These are phyloP conservation scores for Picea sitchensis DNA, from an alignment of 75 land plant species.

Conservation along the genomic window DNA sequence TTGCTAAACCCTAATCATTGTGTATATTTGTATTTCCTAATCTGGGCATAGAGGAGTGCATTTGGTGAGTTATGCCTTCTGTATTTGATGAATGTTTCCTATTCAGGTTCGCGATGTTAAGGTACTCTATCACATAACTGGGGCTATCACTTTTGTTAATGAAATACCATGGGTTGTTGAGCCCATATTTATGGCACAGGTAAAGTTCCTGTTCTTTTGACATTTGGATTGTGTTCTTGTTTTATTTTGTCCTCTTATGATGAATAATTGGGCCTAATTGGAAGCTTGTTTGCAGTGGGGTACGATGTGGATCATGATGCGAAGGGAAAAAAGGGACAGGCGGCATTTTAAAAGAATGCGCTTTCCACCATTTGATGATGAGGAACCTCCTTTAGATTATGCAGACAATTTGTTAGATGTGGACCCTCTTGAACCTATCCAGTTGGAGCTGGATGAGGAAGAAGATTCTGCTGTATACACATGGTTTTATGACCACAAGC, in stretches of 20 bases:
- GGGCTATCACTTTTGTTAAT: slow-evolving; percentile 97
- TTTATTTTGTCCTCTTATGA: slow-evolving; percentile 2
- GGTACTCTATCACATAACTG: slow-evolving; percentile 93
- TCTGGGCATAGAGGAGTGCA: background rate
- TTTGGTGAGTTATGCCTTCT: background rate
- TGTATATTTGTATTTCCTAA: background rate
- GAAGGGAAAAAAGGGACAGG: slow-evolving; percentile 96
- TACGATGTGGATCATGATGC: slow-evolving; percentile 99
- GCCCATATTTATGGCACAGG: slow-evolving; percentile 97
- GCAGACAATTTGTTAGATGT: slow-evolving; percentile 98
- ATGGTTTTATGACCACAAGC: slow-evolving; percentile 99
- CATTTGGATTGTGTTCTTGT: background rate
- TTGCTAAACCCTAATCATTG: background rate
- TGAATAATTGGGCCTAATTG: slow-evolving; percentile 4
- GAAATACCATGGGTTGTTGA: slow-evolving; percentile 99
- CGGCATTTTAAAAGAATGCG: slow-evolving; percentile 98
- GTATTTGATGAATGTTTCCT: background rate
- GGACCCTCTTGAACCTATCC: slow-evolving; percentile 98
- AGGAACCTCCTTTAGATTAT: slow-evolving; percentile 97
- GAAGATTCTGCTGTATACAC: slow-evolving; percentile 97
- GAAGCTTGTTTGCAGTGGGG: slow-evolving; percentile 75
- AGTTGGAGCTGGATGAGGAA: slow-evolving; percentile 91
- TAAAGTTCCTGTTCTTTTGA: slow-evolving; percentile 18
- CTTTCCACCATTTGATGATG: slow-evolving; percentile 99
- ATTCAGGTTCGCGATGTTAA: slow-evolving; percentile 90